Base-by-base conservation (phyloP, 176 grass and related monocot genomes). In the Rhipidocladum racemiflorum region DNA sequence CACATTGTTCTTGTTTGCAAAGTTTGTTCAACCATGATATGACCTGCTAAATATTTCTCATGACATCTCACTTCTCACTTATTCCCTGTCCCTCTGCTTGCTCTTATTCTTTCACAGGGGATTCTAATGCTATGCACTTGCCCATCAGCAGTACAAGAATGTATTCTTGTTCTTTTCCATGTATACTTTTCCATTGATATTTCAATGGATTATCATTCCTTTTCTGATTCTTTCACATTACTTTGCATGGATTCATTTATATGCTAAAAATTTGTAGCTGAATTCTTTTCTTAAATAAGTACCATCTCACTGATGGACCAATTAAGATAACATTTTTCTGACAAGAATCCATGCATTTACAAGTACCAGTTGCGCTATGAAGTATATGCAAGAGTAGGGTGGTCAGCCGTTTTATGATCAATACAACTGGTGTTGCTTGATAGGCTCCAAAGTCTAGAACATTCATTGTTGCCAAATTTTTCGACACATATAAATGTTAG, bases 211-310 rank as follows among this genome's bases (percentile, higher is more conserved):
- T 63, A 64, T 36, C 36, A 65, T 42, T 48, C 61, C 17, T 67
- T 65, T 83, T 60, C 59, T 42, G 51, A 74, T 78, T 65, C 65
- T 72, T 82, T 32, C 45, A 49, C 78, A 59, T 76, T 76, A 70
- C n/a, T 86, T 72, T 85, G 23, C n/a, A 59, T 6, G 6, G 79
- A 71, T 66, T 65, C 57, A 65, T 86, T 85, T 50, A n/a, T 85
- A 16, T 70, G 20, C 64, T 70, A 25, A 67, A 29, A 61, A 66
- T 77, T 6, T 61, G 20, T 48, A 42, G 2, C 34, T 72, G 27
- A 21, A 28, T 24, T 27, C 13, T 42, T 65, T 74, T 57, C 60
- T 75, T 81, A 16, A 23, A 36, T 53, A 14, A 75, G 34, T 75
- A 30, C 28, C 2, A 7, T 81, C 46, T 70, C n/a, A 46, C 40